Evolutionary conservation across 352 stramenopile species (phyloP).

Genomic region (Pseudoperonospora humuli): DNA sequence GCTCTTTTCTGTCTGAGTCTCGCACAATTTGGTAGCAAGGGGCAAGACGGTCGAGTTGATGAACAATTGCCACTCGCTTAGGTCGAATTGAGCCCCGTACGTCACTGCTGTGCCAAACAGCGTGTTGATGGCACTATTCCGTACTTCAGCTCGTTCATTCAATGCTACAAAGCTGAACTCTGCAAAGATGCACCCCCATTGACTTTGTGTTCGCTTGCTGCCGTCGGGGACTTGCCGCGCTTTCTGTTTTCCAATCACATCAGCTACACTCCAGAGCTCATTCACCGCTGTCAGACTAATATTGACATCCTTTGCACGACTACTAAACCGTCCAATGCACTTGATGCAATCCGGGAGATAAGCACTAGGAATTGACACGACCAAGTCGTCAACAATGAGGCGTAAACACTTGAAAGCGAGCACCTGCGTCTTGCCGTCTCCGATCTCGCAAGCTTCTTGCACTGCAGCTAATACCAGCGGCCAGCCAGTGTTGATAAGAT

Average conservation of each 20-base stretch:
- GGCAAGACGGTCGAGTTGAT: constrained; percentile 92
- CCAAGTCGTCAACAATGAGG: constrained; percentile 94
- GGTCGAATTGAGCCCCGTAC: constrained; percentile 87
- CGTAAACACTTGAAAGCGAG: constrained; percentile 93
- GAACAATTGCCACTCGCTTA: constrained; percentile 89
- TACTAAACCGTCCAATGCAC: constrained; percentile 92
- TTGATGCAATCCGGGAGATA: constrained; percentile 75
- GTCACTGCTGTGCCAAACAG: constrained; percentile 95
- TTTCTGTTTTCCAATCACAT: constrained; percentile 70
- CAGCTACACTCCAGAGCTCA: constrained; percentile 92
- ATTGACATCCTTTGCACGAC: constrained; percentile 93
- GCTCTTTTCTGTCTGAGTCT: constrained; percentile 25
- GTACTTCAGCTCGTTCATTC: constrained; percentile 90
- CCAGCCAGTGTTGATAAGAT: constrained; percentile 66
- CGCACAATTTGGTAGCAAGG: constrained; percentile 59
- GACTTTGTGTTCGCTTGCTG: constrained; percentile 20
- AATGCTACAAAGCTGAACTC: constrained; percentile 86
- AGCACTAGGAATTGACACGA: constrained; percentile 77
- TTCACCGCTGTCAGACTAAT: constrained; percentile 96
- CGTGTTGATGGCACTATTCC: constrained; percentile 97
- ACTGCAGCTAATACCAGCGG: constrained; percentile 59
- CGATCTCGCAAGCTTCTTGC: constrained; percentile 52
- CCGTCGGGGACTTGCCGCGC: constrained; percentile 11
- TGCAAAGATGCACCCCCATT: constrained; percentile 64
- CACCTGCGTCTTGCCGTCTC: constrained; percentile 73